These are phyloP conservation scores for Lyophyllum semitale DNA, from an alignment of 768 basidiomycete genomes.

Conservation along the genomic window DNA sequence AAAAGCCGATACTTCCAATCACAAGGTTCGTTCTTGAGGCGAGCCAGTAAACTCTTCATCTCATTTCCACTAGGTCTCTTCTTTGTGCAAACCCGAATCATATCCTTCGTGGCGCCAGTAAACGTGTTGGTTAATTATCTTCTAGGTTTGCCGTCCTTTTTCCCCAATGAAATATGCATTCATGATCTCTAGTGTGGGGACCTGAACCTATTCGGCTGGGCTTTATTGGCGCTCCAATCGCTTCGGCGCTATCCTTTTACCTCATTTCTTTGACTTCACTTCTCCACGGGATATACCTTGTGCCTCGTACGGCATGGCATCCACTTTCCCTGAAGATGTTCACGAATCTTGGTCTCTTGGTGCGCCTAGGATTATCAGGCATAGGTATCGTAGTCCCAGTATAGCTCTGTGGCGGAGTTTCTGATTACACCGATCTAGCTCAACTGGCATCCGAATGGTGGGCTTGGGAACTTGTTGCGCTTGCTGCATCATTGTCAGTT, in stretches of 20 bases:
- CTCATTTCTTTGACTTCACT: constrained; percentile 64
- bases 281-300: constrained; percentile 59
- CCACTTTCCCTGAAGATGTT: constrained; percentile 67
- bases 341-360: constrained; percentile 63
- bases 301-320: constrained; percentile 78
- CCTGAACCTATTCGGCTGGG: constrained; percentile 76
- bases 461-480: constrained; percentile 87
- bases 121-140: constrained; percentile 82
- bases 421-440: constrained; percentile 29
- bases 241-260: constrained; percentile 85
- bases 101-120: constrained; percentile 77
- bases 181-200: constrained; percentile 64
- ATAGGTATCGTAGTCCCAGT: constrained; percentile 51
- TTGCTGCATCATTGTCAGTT: constrained; percentile 49
- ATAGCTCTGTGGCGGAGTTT: neutral
- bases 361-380: constrained; percentile 79
- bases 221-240: constrained; percentile 89
- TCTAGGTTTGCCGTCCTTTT: constrained; percentile 51
- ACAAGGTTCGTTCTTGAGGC: constrained; percentile 50
- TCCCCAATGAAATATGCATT: neutral
- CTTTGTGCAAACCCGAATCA: constrained; percentile 79
- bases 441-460: constrained; percentile 94
- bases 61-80: constrained; percentile 60
- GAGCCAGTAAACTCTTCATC: neutral
- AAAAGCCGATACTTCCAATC: constrained; percentile 76